These are phyloP conservation scores for Aspergillus bridgeri DNA, from an alignment of 495 filamentous ascomycete species.

Conservation along the genomic window DNA sequence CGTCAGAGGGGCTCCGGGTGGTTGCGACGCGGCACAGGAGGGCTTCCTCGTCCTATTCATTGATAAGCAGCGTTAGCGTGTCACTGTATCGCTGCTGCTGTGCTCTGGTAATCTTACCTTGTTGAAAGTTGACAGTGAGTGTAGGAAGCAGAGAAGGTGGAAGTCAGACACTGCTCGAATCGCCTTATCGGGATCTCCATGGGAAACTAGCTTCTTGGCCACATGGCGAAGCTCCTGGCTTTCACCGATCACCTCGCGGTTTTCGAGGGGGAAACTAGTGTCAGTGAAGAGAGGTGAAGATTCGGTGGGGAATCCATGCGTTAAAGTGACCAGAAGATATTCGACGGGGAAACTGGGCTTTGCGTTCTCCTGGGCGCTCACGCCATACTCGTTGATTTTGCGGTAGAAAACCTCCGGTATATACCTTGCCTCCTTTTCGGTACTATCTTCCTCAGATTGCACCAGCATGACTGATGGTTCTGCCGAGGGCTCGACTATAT, in stretches of 20 bases:
- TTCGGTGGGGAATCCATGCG: conserved; percentile 88
- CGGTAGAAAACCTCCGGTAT: conserved; percentile 98
- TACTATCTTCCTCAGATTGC: conserved; percentile 77
- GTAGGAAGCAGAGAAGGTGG: conserved; percentile 85
- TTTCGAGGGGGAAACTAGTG: conserved; percentile 79
- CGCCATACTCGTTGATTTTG: conserved; percentile 92
- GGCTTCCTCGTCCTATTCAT: conserved; percentile 76
- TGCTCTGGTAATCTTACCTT: conserved; percentile 56
- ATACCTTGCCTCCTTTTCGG: conserved; percentile 71
- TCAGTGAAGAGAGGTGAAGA: conserved; percentile 69
- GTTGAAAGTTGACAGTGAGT: conserved; percentile 71
- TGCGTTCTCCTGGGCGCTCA: conserved; percentile 93
- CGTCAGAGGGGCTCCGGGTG: conserved; percentile 70
- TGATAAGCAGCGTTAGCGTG: conserved; percentile 5
- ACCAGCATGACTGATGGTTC: conserved; percentile 94
- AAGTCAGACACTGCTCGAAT: conserved; percentile 81
- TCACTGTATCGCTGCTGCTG: conserved; percentile 1
- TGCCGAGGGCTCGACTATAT: conserved; percentile 92
- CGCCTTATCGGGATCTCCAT: conserved; percentile 57
- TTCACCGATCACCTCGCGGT: conserved; percentile 79
- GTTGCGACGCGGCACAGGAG: conserved; percentile 82
- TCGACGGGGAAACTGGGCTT: conserved; percentile 96
- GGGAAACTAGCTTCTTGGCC: conserved; percentile 57
- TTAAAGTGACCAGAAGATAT: conserved; percentile 92
- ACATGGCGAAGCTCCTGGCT: conserved; percentile 69